Evolutionary conservation across 306 rosid genomes (phyloP).

Genomic region (Ormosia semicastrata): DNA sequence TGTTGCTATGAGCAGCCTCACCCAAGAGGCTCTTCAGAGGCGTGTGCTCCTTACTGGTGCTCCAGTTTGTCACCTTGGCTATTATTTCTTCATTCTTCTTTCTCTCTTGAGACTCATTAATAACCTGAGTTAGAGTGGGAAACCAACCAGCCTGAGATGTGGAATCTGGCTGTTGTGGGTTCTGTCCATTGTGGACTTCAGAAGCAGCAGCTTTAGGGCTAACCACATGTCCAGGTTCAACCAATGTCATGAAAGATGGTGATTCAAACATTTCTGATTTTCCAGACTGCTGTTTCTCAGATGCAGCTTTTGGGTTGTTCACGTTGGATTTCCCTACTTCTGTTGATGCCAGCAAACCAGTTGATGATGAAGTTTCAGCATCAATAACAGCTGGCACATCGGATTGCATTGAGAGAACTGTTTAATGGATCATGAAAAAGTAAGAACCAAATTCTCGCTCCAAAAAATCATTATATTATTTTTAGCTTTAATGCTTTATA

Average conservation of each 20-base stretch:
- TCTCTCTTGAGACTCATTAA: slow-evolving; percentile 63
- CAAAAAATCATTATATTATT: neutral
- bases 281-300: slow-evolving; percentile 41
- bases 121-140: slow-evolving; percentile 63
- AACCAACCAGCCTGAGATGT: slow-evolving; percentile 71
- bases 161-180: slow-evolving; percentile 34
- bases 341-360: slow-evolving; percentile 22
- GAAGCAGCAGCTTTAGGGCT: slow-evolving; percentile 37
- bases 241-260: slow-evolving; percentile 87
- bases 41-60: slow-evolving; percentile 67
- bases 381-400: slow-evolving; percentile 52
- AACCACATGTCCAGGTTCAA: slow-evolving; percentile 40
- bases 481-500: neutral
- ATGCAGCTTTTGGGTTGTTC: slow-evolving; percentile 31
- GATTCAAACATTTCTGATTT: slow-evolving; percentile 67
- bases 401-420: slow-evolving; percentile 79
- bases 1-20: slow-evolving; percentile 60
- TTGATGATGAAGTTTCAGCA: slow-evolving; percentile 39
- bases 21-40: slow-evolving; percentile 85
- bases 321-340: slow-evolving; percentile 34
- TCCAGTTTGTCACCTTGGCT: slow-evolving; percentile 84
- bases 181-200: slow-evolving; percentile 41
- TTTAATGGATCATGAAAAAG: slow-evolving; percentile 31
- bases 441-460: neutral
- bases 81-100: slow-evolving; percentile 81